Base-by-base conservation (phyloP, 2,329 filamentous ascomycete species). In the Colletotrichum brevisporum region DNA sequence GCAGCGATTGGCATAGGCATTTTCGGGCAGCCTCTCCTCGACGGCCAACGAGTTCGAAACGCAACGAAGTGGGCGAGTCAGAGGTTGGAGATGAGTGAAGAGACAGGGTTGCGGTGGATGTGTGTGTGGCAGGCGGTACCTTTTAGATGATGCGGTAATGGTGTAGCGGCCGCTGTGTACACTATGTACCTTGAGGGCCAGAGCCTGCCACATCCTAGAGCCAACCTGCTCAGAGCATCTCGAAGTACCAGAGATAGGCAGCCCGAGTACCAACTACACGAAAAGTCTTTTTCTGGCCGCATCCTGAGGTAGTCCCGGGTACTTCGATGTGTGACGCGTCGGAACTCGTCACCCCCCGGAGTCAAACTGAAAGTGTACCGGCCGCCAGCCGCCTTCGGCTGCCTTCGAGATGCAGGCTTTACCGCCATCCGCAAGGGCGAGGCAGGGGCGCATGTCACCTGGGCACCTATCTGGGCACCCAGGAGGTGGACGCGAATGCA, bases 1-100 rank as follows among this genome's bases (percentile, higher is more conserved):
- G 69, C 69, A 55, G 69, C 69, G 26, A 71, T 69, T 53, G 69
- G 69, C 41, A 71, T 56, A 13, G 69, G 69, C 69, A 71, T 71
- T 60, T 60, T 60, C n/a, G 51, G 48, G 18, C 48, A 50, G 45
- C 56, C 67, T 57, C 36, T 67, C 45, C 55, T 56, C 62, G 47
- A 41, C 67, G 53, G 51, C 50, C 61, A 43, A 24, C 21, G 21
- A 31, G 50, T 36, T 21, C 21, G 41, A 27, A 31, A 54, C 48
- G 27, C 9, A 27, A 21, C 24, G n/a, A 26, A 48, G 51, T 12
- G 36, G 13, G 55, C 31, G 31, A 26, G 36, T 26, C 62, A 39
- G 31, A 53, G 56, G 64, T 61, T 58, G 47, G 6, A 51, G 41
- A 47, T 53, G 56, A 24, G 43, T 43, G 26, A 47, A 41, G 26